Evolutionary conservation across 2,329 filamentous ascomycete genomes (phyloP), one percentile per base, ranked within the genome.

Genomic region (Phyllosticta paracitricarpa): DNA sequence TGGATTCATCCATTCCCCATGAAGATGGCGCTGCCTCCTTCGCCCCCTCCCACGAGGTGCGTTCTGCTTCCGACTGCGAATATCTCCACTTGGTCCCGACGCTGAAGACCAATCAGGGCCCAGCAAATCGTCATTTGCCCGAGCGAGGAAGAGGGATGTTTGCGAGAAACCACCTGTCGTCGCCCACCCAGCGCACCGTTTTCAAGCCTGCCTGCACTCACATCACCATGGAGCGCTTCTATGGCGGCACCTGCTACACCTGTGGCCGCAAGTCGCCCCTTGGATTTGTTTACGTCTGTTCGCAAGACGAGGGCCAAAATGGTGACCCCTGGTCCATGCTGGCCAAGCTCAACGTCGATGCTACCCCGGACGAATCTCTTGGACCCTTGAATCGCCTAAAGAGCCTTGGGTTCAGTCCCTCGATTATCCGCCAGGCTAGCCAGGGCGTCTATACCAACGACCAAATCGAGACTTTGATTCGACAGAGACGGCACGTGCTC

Each of bases 231-330:
- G 82, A 84, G 9, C 83, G 87, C 28, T 72, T 89, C 54, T 89
- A 85, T 66, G 81, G 80, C 22, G 70, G 78, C 28, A 68, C 71
- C 19, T 94, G 89, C 73, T 73, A 79, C 7, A 69, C 78, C 25
- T 94, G 89, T 67, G 75, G 76, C 51, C 74, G 75, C 51, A 71
- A 72, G 1, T 82, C 86, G 0, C 73, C 78, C 17, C 78, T 86
- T 59, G 88, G 88, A 26, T 94, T 87, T 83, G 75, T 94, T 24
- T 94, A 89, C 71, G 78, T 81, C 63, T 94, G 90, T 72, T 82
- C 80, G 12, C 83, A 89, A 69, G 88, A 91, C 66, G 76, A 76
- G 17, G 56, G 24, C 19, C 7, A 51, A n/a, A 28, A 28, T 14
- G 28, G 28, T 22, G 60, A 62, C n/a, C 60, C 60, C 7, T 62